Base-by-base conservation (phyloP, 139 green algal species). In the Haematococcus lacustris region DNA sequence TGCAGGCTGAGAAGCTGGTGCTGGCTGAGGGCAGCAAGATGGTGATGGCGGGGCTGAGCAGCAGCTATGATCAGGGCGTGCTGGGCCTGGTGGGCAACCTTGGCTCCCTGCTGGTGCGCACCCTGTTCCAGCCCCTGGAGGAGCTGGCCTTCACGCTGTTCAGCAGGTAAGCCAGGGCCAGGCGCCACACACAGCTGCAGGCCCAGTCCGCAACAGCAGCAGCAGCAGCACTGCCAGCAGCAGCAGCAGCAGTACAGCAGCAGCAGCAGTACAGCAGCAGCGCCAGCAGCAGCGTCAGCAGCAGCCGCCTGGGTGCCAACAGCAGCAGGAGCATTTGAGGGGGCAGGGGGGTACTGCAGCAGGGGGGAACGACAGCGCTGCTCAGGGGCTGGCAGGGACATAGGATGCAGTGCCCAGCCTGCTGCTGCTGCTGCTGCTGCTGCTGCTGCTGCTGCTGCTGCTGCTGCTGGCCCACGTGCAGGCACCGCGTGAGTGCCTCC, bases 91-190 rank as follows among this genome's bases (percentile, higher is more conserved):
- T 95, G 26, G 68, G 66, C 60, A 93, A 93, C 67, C 80, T 97
- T 40, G 92, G 92, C 53, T 91, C 83, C 30, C 76, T 97, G 61
- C 84, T 93, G 26, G 92, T 96, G 38, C 81, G 92, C 37, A 92
- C 87, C 5, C 69, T 95, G 65, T 93, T 97, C 66, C 83, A 92
- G 66, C 92, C 92, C 1, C 68, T 95, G 25, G 92, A 97, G 73
- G 91, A 97, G 71, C 88, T 88, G 23, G 90, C 89, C 21, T 97
- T 97, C 50, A 70, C 85, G 32, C 77, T 91, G 0, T 97, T 97
- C 74, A 87, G 77, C 70, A 81, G 80, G 47, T 85, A 73, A n/a
- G 73, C n/a, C n/a, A 28, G 4, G 33, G 53, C 57, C 26, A 33
- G 17, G 57, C 32, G 28, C 6, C 26, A 33, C 57, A 33, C 21